phyloP scores from a whole-genome alignment of 176 grass and related monocot genomes.

The Aegilops umbellulata region DNA sequence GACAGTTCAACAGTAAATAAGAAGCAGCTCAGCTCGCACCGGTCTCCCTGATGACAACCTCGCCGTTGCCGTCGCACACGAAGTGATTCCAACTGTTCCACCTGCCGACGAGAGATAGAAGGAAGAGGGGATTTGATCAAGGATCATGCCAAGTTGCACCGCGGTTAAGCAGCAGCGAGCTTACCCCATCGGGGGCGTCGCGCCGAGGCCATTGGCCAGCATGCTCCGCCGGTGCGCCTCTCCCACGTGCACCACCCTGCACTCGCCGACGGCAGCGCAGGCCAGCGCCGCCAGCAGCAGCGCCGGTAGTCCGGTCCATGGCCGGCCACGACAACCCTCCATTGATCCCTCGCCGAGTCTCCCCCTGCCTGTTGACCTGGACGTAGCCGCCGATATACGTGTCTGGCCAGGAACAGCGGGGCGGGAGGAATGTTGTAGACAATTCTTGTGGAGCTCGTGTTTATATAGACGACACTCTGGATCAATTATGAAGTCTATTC shows the following conservation, averaged over 20 bases:
- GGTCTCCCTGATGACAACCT: conserved; percentile 65
- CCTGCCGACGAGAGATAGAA: conserved; percentile 13
- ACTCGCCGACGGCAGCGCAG: neutral
- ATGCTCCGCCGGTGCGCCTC: conserved; percentile 57
- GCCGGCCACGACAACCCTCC: neutral
- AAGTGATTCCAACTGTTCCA: conserved; percentile 99
- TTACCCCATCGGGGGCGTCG: conserved; percentile 88
- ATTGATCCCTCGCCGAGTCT: neutral
- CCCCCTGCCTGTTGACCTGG: neutral
- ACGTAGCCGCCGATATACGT: neutral
- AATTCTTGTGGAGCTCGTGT: neutral
- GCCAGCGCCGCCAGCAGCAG: neutral
- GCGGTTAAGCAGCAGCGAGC: neutral
- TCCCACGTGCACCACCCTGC: conserved; percentile 39
- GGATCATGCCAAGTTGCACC: neutral
- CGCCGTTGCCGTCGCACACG: conserved; percentile 56
- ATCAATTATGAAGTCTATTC: neutral
- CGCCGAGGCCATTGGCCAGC: conserved; percentile 75
- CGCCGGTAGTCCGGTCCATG: conserved; percentile 14
- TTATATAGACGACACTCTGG: neutral
- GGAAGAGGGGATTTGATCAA: neutral
- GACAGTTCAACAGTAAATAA: neutral
- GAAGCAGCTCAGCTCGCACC: conserved; percentile 28
- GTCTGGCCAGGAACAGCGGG: neutral
- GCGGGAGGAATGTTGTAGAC: neutral